A percentile compares a stretch with the other conserved stretches of the same genome.
Conservation (phyloP, 2,329 filamentous ascomycete species). For the Chalaropsis thielavioides region DNA sequence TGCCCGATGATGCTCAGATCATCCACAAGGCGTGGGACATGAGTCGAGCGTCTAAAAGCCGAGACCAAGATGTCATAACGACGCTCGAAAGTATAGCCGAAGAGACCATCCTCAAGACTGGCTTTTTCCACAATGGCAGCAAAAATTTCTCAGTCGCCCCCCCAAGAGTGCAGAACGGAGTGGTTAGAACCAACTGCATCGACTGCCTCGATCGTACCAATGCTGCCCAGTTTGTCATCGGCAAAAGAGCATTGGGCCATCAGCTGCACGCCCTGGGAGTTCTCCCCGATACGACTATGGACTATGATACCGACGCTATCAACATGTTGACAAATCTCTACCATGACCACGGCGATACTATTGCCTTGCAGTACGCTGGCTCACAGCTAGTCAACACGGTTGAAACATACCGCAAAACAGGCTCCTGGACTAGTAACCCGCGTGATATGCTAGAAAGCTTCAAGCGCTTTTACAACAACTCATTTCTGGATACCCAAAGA, state of each 20-base stretch:
- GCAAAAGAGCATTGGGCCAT: conserved; percentile 80
- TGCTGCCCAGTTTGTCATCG: conserved; percentile 93
- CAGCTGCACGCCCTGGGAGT: conserved; percentile 87
- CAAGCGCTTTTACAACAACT: conserved; percentile 98
- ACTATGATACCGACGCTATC: conserved; percentile 90
- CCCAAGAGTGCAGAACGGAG: conserved; percentile 69
- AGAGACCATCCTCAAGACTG: conserved; percentile 68
- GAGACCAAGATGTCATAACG: conserved; percentile 86
- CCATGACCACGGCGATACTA: conserved; percentile 93
- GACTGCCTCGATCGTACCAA: conserved; percentile 96
- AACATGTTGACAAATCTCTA: conserved; percentile 98
- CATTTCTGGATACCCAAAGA: conserved; percentile 90
- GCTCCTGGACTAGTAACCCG: conserved; percentile 95
- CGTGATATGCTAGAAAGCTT: conserved; percentile 99
- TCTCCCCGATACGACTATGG: conserved; percentile 60
- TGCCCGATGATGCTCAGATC: conserved; percentile 72
- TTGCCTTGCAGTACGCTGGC: conserved; percentile 92
- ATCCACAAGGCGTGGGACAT: conserved; percentile 96
- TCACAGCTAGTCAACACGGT: conserved; percentile 98
- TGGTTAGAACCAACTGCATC: conserved; percentile 93
- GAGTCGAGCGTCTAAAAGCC: conserved; percentile 84
- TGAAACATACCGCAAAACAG: conserved; percentile 97
- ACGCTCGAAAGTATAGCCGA: conserved; percentile 83
- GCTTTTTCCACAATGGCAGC: conserved; percentile 90
- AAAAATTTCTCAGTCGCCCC: conserved; percentile 38